Conservation (phyloP, 2,329 filamentous ascomycete species). For the Gaeumannomyces tritici region DNA sequence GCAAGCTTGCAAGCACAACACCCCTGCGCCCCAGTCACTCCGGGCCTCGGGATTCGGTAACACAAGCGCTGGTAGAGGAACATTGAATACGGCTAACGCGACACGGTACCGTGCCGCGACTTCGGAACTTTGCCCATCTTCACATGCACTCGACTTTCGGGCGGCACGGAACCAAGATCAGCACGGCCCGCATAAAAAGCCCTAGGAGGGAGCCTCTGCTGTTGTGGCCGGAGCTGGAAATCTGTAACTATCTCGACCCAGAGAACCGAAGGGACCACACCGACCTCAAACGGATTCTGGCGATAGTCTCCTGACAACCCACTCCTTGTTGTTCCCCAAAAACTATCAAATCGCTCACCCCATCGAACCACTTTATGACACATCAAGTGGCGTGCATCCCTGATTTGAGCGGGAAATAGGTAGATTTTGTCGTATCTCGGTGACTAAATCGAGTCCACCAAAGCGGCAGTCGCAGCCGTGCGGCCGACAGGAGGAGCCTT, state of each 20-base stretch:
- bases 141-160: background rate
- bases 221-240: background rate
- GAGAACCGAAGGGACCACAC: background rate
- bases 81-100: background rate
- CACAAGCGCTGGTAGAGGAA: background rate
- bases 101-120: background rate
- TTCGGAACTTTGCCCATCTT: background rate
- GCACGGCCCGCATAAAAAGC: background rate
- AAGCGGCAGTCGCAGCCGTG: background rate
- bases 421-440: background rate
- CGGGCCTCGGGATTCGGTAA: background rate
- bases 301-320: background rate
- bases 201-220: background rate
- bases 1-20: no score
- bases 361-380: slow-evolving; percentile 2
- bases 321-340: background rate
- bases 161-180: background rate
- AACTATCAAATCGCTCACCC: background rate
- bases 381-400: background rate
- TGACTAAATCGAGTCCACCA: background rate
- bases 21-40: no score
- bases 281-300: background rate
- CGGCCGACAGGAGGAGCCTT: background rate
- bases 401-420: background rate
- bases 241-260: background rate